These are phyloP conservation scores for Davidsoniella eucalypti DNA, from an alignment of 2,329 filamentous ascomycete species.

Conservation along the genomic window DNA sequence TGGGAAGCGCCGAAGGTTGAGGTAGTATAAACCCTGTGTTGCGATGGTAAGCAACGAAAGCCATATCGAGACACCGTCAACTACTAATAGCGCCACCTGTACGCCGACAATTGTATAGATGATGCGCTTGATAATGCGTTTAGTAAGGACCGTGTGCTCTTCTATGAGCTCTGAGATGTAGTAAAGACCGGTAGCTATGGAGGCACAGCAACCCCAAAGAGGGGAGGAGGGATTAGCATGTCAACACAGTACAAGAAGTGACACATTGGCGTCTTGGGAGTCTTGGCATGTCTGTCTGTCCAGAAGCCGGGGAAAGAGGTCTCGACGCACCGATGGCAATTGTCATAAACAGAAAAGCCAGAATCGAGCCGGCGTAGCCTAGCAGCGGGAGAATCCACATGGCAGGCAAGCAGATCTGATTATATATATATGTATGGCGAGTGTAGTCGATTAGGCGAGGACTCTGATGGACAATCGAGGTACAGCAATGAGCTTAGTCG, in stretches of 20 bases:
- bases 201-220: not conserved
- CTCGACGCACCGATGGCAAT: constrained; percentile 61
- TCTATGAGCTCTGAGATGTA: constrained; percentile 97
- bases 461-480: not conserved
- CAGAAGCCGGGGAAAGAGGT: not conserved
- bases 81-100: constrained; percentile 56
- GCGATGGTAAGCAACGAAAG: constrained; percentile 59
- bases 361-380: constrained; percentile 70
- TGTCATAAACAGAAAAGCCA: constrained; percentile 89
- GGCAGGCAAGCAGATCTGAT: constrained; percentile 17
- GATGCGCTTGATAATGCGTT: constrained; percentile 66
- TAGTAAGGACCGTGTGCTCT: constrained; percentile 87
- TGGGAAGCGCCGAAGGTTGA: constrained; percentile 61
- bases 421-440: not conserved
- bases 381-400: constrained; percentile 96
- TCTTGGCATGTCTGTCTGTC: too few species aligned
- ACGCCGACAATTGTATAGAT: constrained; percentile 68
- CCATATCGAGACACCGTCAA: constrained; percentile 73
- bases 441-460: not conserved
- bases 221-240: too few species aligned
- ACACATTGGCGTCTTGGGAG: too few species aligned
- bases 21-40: constrained; percentile 72
- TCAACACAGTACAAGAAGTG: not conserved
- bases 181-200: constrained; percentile 84
- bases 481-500: not conserved